Conservation (phyloP, 345 rosid species). For the Toxicodendron radicans region DNA sequence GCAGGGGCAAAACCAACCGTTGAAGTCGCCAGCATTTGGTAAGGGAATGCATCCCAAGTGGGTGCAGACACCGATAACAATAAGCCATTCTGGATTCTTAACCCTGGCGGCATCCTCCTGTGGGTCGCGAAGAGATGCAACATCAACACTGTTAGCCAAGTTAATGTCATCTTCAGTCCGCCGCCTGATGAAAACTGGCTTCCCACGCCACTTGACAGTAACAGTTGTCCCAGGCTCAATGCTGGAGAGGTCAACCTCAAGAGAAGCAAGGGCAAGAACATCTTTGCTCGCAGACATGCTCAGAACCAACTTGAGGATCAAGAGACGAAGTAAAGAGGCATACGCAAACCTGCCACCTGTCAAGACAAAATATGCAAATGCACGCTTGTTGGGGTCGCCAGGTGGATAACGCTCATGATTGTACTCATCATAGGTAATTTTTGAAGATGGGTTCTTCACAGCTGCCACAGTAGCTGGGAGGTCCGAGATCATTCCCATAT, state of each 20-base stretch:
- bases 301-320: constrained; percentile 60
- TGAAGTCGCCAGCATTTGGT: constrained; percentile 64
- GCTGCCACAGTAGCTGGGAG: constrained; percentile 57
- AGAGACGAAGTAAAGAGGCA: constrained; percentile 60
- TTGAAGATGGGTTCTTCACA: constrained; percentile 52
- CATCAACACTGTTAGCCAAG: constrained; percentile 56
- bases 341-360: constrained; percentile 67
- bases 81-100: constrained; percentile 65
- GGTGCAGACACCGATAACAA: constrained; percentile 61
- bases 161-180: constrained; percentile 62
- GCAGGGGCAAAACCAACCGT: constrained; percentile 73
- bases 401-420: constrained; percentile 66
- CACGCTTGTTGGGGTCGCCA: constrained; percentile 69
- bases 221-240: constrained; percentile 61
- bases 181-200: constrained; percentile 63
- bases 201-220: constrained; percentile 68
- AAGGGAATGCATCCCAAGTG: constrained; percentile 71
- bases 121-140: constrained; percentile 56
- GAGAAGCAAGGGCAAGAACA: constrained; percentile 65
- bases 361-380: constrained; percentile 64
- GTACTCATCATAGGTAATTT: constrained; percentile 53
- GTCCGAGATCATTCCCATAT: constrained; percentile 42
- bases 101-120: constrained; percentile 57
- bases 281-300: constrained; percentile 74
- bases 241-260: constrained; percentile 65